Evolutionary conservation across 2,329 filamentous ascomycete genomes (phyloP).

Genomic region (Epichloe gansuensis): DNA sequence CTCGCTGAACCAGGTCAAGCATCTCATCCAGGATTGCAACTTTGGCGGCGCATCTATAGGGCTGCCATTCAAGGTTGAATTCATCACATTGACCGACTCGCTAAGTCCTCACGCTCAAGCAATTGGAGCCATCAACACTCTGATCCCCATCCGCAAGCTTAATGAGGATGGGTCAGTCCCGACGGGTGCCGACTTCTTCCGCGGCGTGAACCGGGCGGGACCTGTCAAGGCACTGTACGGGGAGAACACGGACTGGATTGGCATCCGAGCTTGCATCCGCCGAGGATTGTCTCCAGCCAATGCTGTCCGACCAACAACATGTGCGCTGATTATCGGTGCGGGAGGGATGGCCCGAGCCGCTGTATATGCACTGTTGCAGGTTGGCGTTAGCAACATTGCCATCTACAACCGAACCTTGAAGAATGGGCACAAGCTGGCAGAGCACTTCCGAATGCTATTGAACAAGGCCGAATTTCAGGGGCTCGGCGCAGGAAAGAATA

Average conservation of each 20-base stretch:
- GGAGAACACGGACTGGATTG: constrained; percentile 74
- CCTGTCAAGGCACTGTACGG: constrained; percentile 59
- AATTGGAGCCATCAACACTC: constrained; percentile 64
- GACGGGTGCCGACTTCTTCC: constrained; percentile 37
- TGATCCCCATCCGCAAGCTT: constrained; percentile 55
- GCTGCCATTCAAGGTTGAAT: constrained; percentile 63
- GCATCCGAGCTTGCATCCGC: constrained; percentile 59
- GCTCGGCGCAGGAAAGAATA: constrained; percentile 28
- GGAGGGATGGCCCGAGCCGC: constrained; percentile 69
- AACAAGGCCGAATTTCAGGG: constrained; percentile 28
- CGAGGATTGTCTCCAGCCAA: constrained; percentile 62
- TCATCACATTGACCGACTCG: constrained; percentile 54
- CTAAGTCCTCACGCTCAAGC: constrained; percentile 60
- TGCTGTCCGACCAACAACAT: constrained; percentile 41
- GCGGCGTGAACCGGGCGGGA: constrained; percentile 47
- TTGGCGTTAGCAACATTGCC: constrained; percentile 64
- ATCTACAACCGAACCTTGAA: constrained; percentile 57
- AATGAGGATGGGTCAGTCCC: constrained; percentile 44
- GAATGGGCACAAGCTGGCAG: constrained; percentile 54
- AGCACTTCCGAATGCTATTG: constrained; percentile 52
- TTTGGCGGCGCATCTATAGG: constrained; percentile 64
- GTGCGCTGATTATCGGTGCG: constrained; percentile 49
- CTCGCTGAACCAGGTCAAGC: constrained; percentile 48
- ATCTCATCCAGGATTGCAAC: constrained; percentile 48
- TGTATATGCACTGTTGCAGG: constrained; percentile 64